Percentiles rank a stretch among this genome's conserved stretches.
phyloP scores from a whole-genome alignment of 768 basidiomycete genomes.

The Boletus bicolor region DNA sequence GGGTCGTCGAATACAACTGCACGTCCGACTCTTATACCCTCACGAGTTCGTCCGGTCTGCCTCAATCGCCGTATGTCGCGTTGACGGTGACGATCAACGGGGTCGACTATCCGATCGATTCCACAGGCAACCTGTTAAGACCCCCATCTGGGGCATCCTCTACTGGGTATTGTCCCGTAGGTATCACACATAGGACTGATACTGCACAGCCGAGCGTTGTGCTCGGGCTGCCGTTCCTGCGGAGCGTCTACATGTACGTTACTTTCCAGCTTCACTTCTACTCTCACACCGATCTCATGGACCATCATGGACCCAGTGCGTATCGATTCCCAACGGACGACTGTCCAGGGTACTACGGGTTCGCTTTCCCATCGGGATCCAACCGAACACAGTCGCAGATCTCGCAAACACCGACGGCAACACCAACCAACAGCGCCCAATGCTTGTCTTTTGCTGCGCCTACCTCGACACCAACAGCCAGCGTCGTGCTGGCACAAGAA shows the following conservation, averaged over 20 bases:
- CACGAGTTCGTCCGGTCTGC: background rate
- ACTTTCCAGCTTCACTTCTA: background rate
- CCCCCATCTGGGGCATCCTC: background rate
- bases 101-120: conserved; percentile 31
- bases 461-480: conserved; percentile 28
- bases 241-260: conserved; percentile 32
- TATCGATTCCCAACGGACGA: conserved; percentile 31
- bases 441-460: conserved; percentile 25
- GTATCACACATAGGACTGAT: conserved; percentile 14
- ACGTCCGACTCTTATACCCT: background rate
- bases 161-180: conserved; percentile 19
- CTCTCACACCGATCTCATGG: background rate
- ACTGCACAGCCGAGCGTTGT: conserved; percentile 12
- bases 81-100: conserved; percentile 31
- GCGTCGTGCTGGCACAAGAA: conserved; percentile 15
- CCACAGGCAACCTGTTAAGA: conserved; percentile 19
- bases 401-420: conserved; percentile 27
- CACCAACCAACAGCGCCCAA: conserved; percentile 24
- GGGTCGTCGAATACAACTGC: conserved; percentile 17
- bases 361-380: conserved; percentile 28
- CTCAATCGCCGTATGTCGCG: conserved; percentile 21
- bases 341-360: conserved; percentile 33
- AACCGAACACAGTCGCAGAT: conserved; percentile 29
- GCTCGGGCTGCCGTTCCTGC: conserved; percentile 29
- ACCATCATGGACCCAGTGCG: conserved; percentile 14